A percentile compares a stretch with the other conserved stretches of the same genome.
These are phyloP conservation scores for Arctium lappa DNA, from an alignment of 129 eudicot genomes.

Conservation along the genomic window DNA sequence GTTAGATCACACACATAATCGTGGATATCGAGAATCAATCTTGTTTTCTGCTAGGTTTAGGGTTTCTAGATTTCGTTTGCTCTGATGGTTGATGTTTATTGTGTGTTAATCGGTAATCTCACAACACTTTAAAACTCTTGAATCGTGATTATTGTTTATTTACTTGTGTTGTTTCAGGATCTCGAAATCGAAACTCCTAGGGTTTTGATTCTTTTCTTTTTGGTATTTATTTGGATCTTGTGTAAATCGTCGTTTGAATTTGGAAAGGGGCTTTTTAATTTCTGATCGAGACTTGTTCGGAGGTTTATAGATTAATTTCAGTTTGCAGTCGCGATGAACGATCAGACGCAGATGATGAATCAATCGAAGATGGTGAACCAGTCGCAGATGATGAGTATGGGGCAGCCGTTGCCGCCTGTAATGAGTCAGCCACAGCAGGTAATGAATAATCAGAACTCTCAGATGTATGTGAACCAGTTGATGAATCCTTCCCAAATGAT, in stretches of 20 bases:
- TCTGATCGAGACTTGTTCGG: neutral
- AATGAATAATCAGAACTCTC: slow-evolving; percentile 17
- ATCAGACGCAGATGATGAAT: slow-evolving; percentile 33
- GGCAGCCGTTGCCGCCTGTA: slow-evolving; percentile 44
- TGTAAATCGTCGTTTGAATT: slow-evolving; percentile 1
- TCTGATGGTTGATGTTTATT: neutral
- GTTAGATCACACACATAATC: slow-evolving; percentile 14
- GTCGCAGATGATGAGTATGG: slow-evolving; percentile 45
- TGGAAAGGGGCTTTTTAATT: neutral
- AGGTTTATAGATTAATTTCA: neutral
- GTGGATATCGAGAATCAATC: slow-evolving; percentile 22
- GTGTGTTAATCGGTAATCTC: slow-evolving; percentile 22
- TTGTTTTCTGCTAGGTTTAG: slow-evolving; percentile 27
- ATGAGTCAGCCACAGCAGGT: slow-evolving; percentile 31
- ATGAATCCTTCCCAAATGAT: slow-evolving; percentile 11
- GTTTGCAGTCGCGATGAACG: slow-evolving; percentile 20
- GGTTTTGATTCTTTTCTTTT: slow-evolving; percentile 18
- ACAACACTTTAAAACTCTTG: neutral
- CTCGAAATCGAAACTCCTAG: slow-evolving; percentile 11
- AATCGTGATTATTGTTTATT: slow-evolving; percentile 2
- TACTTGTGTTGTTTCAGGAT: slow-evolving; percentile 6
- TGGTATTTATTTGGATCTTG: neutral
- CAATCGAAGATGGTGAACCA: slow-evolving; percentile 33
- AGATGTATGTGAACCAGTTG: slow-evolving; percentile 24
- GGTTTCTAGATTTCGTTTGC: slow-evolving; percentile 12